These are phyloP conservation scores for Chenopodium album DNA, from an alignment of 148 eudicot genomes.

Conservation along the genomic window DNA sequence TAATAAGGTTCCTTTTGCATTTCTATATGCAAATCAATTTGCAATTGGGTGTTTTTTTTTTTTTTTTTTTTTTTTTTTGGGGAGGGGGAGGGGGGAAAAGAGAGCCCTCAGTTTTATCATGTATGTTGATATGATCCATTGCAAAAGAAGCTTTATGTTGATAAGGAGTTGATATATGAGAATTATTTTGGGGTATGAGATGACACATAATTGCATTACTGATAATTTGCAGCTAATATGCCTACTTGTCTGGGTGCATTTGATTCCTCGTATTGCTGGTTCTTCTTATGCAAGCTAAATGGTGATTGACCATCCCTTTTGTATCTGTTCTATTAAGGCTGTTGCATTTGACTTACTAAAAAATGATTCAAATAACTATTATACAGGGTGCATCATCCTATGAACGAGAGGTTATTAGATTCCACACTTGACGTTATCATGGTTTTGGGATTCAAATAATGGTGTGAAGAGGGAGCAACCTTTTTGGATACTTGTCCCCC, in stretches of 20 bases:
- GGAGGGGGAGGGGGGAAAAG: not conserved
- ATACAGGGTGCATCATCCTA: not conserved
- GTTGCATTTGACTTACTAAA: not conserved
- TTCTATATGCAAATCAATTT: too few relatives aligned
- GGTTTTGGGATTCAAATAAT: not conserved
- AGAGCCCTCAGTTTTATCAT: not conserved
- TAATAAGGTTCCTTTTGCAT: not conserved
- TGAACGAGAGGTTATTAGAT: not conserved
- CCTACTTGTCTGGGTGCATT: not conserved
- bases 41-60: not conserved
- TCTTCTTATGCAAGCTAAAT: not conserved
- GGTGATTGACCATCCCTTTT: not conserved
- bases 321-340: not conserved
- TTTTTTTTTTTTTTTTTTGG: too few relatives aligned
- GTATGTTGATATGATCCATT: too few relatives aligned
- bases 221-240: not conserved
- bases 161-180: not conserved
- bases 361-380: not conserved
- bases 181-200: not conserved
- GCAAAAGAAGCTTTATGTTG: not conserved
- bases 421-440: not conserved
- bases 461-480: not conserved
- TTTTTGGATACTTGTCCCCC: too few relatives aligned
- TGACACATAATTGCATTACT: not conserved
- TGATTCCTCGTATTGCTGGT: not conserved